Base-by-base conservation (phyloP, 2,329 filamentous ascomycete genomes). In the Aspergillus sergii region DNA sequence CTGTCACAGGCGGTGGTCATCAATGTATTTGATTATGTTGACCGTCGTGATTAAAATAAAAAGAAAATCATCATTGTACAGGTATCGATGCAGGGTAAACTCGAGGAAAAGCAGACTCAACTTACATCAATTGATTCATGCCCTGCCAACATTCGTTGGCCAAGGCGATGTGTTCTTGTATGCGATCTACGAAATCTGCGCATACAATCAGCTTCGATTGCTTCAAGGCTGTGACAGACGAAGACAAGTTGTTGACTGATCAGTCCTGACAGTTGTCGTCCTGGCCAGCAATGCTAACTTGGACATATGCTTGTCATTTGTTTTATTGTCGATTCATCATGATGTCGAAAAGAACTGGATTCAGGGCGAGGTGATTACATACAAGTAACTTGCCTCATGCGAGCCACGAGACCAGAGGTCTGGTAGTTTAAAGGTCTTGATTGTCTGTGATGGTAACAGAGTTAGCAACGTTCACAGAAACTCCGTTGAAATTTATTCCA, bases 261-360 rank as follows among this genome's bases (percentile, higher is more conserved):
- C 80, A 83, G 82, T 78, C 73, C 78, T 74, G 78, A 82, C 84
- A 79, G 76, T 75, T 82, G 69, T 86, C 84, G 81, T 86, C 84
- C 81, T 80, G 61, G 74, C 73, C 73, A 72, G 73, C 74, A 69
- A 74, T 73, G 73, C 72, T 70, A 69, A 88, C 93, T 96, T 89
- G 86, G 93, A 96, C 92, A 96, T 96, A 96, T 96, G 92, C 92
- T 96, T 96, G 93, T 96, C 92, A 88, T 88, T 90, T 82, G 45
- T 80, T 84, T 86, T 85, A 83, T 84, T 87, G 90, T 93, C 87
- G 80, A 84, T 86, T 95, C 92, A 95, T 95, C 92, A 95, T 88
- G 74, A 72, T 80, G 78, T 66, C 64, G 67, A 66, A 66, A 58
- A 46, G 28, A 54, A 54, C 36, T 26, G 30, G 50, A 62, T 61